Evolutionary conservation across 192 early-diverging fungal species (phyloP), one percentile per base, ranked within the genome.

Genomic region (Entomortierella lignicola): DNA sequence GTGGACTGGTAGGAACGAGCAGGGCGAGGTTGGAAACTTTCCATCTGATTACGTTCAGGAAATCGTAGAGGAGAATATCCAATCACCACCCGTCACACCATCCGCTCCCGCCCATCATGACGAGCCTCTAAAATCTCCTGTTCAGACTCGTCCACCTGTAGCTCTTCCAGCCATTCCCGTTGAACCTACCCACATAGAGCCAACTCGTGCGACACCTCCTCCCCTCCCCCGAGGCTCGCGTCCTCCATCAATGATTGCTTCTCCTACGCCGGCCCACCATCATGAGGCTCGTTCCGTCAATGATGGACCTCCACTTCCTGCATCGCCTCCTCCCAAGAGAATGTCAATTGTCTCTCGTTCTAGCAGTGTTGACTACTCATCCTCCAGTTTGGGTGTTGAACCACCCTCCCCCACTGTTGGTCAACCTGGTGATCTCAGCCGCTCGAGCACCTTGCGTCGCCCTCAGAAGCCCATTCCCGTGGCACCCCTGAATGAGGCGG

Each of bases 21-120:
- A 82, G 47, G 85, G 85, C n/a, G 71, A 86, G n/a, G 47, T 44
- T 13, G 88, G 88, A 29, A 61, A 85, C 55, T 89, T 89, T 50
- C 88, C 88, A 26, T 81, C 84, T 25, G 82, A 84, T 42, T 89
- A 85, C 74, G 85, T 89, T 5, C 72, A 82, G 57, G 86, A 87
- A 67, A 68, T 87, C 66, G 82, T 71, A 43, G 62, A 71, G 37
- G 63, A 66, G 20, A 74, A 30, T 31, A 39, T 56, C 21, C 61
- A 56, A 25, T 59, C 65, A 2, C 63, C 69, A 18, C 48, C 42
- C 17, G 44, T 55, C 56, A 48, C 56, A 12, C 54, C 74, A 4
- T 54, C 55, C n/a, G 1, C 57, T 8, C n/a, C 69, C 63, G n/a
- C 51, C 39, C 26, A 29, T 21, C 62, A 73, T 37, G 55, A 81